Evolutionary conservation across 306 rosid genomes (phyloP), one percentile per base, ranked within the genome.

Genomic region (Quercus berberidifolia): DNA sequence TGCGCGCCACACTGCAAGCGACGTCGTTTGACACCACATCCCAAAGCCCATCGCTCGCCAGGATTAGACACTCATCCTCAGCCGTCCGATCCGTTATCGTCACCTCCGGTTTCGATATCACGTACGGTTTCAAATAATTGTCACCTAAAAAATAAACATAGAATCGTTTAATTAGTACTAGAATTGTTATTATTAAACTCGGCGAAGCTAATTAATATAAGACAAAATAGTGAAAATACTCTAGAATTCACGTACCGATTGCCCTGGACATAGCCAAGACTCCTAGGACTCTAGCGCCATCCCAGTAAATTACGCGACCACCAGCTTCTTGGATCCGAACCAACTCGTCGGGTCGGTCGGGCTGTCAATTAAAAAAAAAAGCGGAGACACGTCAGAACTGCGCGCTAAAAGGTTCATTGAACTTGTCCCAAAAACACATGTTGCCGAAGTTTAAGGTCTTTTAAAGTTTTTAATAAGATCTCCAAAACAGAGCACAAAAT

Each of bases 11-110:
- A 1, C 96, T 85, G 9, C 98, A 92, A 0, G 98, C 99, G 1
- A 90, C 87, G 13, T 95, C 96, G 76, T 95, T 95, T 1, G 95
- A 82, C 1, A 95, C 94, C 57, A 95, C 97, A 46, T 95, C 99
- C 99, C 99, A 95, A 3, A 95, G 57, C 3, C 99, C 99, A 21
- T 95, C 99, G 77, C 92, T 94, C 1, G 97, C 99, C 23, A 95
- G 35, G 14, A 95, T 89, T 60, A 95, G 64, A 74, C 97, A 95
- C 79, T 95, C 98, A 6, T 95, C 99, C 28, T 82, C 96, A 17
- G 59, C 86, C 5, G 81, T 86, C 46, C 98, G 86, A 20, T 91
- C 92, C 54, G 80, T 90, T 14, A 87, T 80, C 71, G 83, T 90
- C 71, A 95, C 98, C 82, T 95, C 98, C 41, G 99, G 99, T n/a